A percentile compares a stretch with the other conserved stretches of the same genome.
Evolutionary conservation across 2,329 filamentous ascomycete species (phyloP).

Genomic region (Penicillium hordei): DNA sequence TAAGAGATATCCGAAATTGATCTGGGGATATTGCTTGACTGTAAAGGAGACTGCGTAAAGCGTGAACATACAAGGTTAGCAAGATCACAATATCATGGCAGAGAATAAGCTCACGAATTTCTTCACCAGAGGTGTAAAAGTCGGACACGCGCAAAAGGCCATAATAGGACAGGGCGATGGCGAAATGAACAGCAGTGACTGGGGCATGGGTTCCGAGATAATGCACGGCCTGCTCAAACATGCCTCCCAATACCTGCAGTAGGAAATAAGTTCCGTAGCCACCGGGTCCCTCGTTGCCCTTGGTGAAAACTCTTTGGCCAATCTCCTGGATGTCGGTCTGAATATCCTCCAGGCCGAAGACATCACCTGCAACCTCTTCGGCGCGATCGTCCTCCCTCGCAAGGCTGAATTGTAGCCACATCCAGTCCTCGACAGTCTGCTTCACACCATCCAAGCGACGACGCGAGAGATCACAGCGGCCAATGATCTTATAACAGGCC

Average conservation of each 20-base stretch:
- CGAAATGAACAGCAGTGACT: constrained; percentile 91
- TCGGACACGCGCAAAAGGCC: constrained; percentile 85
- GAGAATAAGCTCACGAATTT: constrained; percentile 55
- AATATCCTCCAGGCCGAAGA: constrained; percentile 66
- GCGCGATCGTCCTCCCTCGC: constrained; percentile 61
- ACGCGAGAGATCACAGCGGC: constrained; percentile 64
- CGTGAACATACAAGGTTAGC: constrained; percentile 3
- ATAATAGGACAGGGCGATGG: constrained; percentile 84
- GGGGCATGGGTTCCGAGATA: constrained; percentile 92
- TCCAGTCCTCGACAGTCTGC: constrained; percentile 64
- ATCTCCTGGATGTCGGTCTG: constrained; percentile 83
- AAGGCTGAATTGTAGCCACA: constrained; percentile 65
- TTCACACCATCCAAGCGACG: constrained; percentile 59
- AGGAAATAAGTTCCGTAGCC: constrained; percentile 91
- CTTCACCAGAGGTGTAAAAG: constrained; percentile 70
- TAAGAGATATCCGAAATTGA: constrained; percentile 91
- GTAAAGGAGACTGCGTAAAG: constrained; percentile 52
- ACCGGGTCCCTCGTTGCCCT: constrained; percentile 73
- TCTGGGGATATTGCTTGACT: constrained; percentile 63
- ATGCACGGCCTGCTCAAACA: constrained; percentile 90
- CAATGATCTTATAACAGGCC: constrained; percentile 97
- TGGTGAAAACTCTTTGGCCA: constrained; percentile 85
- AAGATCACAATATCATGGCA: neutral
- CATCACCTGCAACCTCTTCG: constrained; percentile 62
- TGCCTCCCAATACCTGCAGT: constrained; percentile 81